Evolutionary conservation across 1,284 basidiomycete genomes (phyloP), one percentile per base, ranked within the genome.

Genomic region (Meripilus lineatus): DNA sequence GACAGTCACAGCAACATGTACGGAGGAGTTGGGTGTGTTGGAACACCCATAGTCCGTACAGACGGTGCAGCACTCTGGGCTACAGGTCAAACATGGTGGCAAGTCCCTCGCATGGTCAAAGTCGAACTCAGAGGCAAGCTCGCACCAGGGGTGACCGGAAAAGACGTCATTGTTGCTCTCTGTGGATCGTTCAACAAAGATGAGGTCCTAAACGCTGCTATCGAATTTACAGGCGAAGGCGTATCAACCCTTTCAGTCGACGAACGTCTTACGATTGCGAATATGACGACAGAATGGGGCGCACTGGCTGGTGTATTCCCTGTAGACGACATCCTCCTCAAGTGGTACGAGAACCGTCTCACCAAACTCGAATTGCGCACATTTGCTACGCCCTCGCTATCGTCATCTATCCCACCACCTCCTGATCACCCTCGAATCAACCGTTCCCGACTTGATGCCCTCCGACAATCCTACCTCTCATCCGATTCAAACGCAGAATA

Each of bases 251-350:
- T 99, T 34, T 70, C 81, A 0, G 77, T 99, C 35, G 95, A 99
- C 60, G 93, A 99, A 59, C 79, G 95, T 26, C 73, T 99, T 42
- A 95, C 95, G 0, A 98, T 99, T 51, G 75, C 93, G 25, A 96
- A 96, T 65, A 99, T 99, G 95, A 98, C 95, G 3, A 99, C 96
- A 14, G 95, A 99, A 64, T 99, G 95, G 95, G 95, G 95, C 40
- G 95, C 95, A 1, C 79, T 99, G 1, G 93, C 84, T 5, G 95
- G 95, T 33, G 83, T 97, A 11, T 99, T 99, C 72, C 94, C 95
- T 0, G 86, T 93, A 7, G 95, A 99, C 63, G 75, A 83, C 26
- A 80, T 79, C 13, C 77, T 93, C 5, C 63, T 94, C 30, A 64
- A 81, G 20, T 99, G 94, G 94, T 99, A 99, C 65, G 85, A 92